Evolutionary conservation across 1,284 basidiomycete genomes (phyloP).

Genomic region (Serendipita sp.): DNA sequence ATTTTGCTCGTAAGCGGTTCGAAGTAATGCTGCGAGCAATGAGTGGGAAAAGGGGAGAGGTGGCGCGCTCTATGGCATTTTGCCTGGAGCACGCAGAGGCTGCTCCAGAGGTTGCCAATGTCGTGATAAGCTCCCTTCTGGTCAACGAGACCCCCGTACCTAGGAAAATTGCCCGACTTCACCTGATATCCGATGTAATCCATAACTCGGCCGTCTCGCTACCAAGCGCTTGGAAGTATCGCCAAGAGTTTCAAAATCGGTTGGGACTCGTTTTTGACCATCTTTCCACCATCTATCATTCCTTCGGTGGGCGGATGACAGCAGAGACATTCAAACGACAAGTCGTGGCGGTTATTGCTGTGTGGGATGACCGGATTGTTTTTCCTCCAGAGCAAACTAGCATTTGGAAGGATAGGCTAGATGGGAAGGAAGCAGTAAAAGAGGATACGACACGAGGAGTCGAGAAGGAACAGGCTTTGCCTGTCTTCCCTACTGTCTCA

Average conservation of each 20-base stretch:
- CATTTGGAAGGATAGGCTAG: constrained; percentile 55
- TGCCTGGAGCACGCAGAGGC: constrained; percentile 90
- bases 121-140: constrained; percentile 70
- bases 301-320: constrained; percentile 82
- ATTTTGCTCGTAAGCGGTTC: constrained; percentile 65
- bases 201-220: constrained; percentile 87
- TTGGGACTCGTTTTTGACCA: constrained; percentile 87
- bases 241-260: constrained; percentile 77
- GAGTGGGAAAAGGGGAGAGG: constrained; percentile 75
- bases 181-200: constrained; percentile 92
- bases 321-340: constrained; percentile 89
- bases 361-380: constrained; percentile 95
- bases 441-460: constrained; percentile 20
- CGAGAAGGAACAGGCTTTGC: constrained; percentile 14
- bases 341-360: constrained; percentile 69
- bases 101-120: constrained; percentile 78
- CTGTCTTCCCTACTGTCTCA: constrained; percentile 22
- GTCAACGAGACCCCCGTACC: constrained; percentile 86
- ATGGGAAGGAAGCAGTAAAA: constrained; percentile 34
- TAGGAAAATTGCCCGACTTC: constrained; percentile 85
- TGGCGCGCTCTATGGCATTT: constrained; percentile 91
- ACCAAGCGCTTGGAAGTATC: constrained; percentile 86
- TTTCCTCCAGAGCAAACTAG: constrained; percentile 72
- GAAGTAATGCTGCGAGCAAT: constrained; percentile 80
- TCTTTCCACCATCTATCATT: constrained; percentile 80